Percentiles rank a stretch among this genome's conserved stretches.
phyloP scores from a whole-genome alignment of 106 monocot genomes.

The Alisma plantagoaquatica region DNA sequence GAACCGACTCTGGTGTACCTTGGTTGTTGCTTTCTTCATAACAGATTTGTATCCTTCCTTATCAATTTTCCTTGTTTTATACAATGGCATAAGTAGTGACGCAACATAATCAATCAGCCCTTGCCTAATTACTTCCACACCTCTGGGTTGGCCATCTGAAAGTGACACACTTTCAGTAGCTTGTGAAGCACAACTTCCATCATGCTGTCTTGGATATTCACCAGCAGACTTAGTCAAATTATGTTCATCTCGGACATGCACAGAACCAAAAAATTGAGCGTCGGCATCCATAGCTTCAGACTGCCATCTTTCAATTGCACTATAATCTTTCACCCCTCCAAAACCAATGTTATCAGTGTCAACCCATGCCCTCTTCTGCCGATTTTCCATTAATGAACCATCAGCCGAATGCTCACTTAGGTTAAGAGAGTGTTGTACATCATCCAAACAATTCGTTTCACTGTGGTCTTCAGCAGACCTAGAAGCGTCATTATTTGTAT shows the following conservation, averaged over 20 bases:
- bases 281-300: constrained; percentile 91
- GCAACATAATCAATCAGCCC: constrained; percentile 86
- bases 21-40: constrained; percentile 91
- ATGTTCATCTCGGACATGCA: constrained; percentile 50
- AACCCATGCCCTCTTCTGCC: constrained; percentile 87
- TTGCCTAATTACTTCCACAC: constrained; percentile 64
- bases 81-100: constrained; percentile 85
- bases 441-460: constrained; percentile 38
- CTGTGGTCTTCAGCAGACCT: constrained; percentile 37
- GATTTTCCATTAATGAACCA: constrained; percentile 45
- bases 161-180: constrained; percentile 19
- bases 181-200: constrained; percentile 45
- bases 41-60: constrained; percentile 86
- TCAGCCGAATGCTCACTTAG: constrained; percentile 62
- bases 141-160: constrained; percentile 27
- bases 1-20: constrained; percentile 32
- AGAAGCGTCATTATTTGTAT: constrained; percentile 35
- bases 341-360: constrained; percentile 63
- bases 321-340: constrained; percentile 82
- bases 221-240: constrained; percentile 28
- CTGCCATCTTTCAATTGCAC: constrained; percentile 97
- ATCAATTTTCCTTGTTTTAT: constrained; percentile 82
- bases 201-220: constrained; percentile 20
- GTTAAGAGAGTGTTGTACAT: constrained; percentile 29
- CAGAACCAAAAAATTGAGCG: constrained; percentile 42